Percentiles rank a stretch among this genome's conserved stretches.
phyloP scores from a whole-genome alignment of 2,329 filamentous ascomycete species.

The Diaporthe sp. region DNA sequence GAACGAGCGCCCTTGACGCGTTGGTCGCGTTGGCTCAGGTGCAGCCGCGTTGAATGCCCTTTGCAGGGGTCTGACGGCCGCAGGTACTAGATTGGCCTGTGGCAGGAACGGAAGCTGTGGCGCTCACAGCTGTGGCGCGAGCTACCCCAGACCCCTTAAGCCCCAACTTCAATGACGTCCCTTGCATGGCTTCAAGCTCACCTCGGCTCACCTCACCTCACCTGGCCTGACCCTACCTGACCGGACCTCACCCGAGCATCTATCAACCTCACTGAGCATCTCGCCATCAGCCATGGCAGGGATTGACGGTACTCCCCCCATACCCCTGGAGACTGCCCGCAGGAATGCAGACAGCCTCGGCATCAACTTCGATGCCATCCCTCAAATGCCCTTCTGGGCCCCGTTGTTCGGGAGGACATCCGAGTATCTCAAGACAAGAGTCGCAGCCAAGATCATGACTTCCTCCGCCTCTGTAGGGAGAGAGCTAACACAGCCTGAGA shows the following conservation, averaged over 20 bases:
- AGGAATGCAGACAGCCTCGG: conserved; percentile 38
- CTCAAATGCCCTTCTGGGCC: conserved; percentile 35
- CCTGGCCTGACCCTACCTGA: not conserved
- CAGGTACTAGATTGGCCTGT: not conserved
- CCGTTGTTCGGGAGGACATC: conserved; percentile 4
- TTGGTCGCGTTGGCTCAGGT: conserved; percentile 23
- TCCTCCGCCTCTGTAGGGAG: conserved; percentile 24
- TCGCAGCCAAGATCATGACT: conserved; percentile 37
- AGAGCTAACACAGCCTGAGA: conserved; percentile 47
- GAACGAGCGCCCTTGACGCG: conserved; percentile 24
- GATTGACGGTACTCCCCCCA: not conserved
- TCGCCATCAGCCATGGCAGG: conserved; percentile 10
- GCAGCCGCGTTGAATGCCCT: not conserved
- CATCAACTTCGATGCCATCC: conserved; percentile 39
- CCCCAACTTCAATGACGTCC: conserved; percentile 36
- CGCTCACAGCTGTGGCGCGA: conserved; percentile 34
- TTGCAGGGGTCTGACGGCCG: conserved; percentile 24
- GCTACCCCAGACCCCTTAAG: conserved; percentile 30
- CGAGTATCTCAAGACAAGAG: conserved; percentile 8
- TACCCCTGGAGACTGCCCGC: conserved; percentile 29
- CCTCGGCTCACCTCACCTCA: not conserved
- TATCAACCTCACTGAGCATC: not conserved
- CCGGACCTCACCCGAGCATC: not conserved
- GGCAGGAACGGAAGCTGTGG: conserved; percentile 1
- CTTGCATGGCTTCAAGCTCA: not conserved